Base-by-base conservation (phyloP, 805 yeast genomes). In the Scheffersomyces ergatensis region DNA sequence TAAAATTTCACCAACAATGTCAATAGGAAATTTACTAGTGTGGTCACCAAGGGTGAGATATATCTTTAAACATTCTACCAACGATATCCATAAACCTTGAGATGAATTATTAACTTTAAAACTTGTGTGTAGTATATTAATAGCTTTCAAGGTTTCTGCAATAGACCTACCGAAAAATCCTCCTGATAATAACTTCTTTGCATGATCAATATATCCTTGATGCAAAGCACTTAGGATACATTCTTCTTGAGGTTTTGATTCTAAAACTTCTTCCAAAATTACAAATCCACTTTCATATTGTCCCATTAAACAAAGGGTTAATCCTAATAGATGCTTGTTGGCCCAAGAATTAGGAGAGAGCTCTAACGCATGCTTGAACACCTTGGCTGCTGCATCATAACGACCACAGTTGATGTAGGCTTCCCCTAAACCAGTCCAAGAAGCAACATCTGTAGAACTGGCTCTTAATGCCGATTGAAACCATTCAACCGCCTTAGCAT, bases 391-490 rank as follows among this genome's bases (percentile, higher is more conserved):
- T 2, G 98, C 95, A 41, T 87, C 90, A 33, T 83, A 67, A 45
- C 96, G 74, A 2, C 99, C 99, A 59, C 93, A 80, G 19, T 81
- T 77, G 40, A 76, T 70, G 59, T 93, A 93, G 0, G 97, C 92
- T 58, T 93, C 98, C n/a, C 99, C 99, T n/a, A 93, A 67, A 1
- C 97, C 97, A 21, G 85, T 70, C 97, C 98, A 92, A 2, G 96
- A 83, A 48, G 86, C 83, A 1, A 77, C 58, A 60, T 93, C 97
- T 39, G 55, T 47, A 0, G 84, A 67, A 33, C 81, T 68, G 47
- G 85, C 66, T 46, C 97, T 74, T 36, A 93, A 68, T 1, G 97
- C 89, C 20, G 82, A 77, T 61, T 93, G 99, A 56, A 88, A 89
- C 78, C 86, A 82, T 60, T 86, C 92, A 35, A 92, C 84, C 0